These are phyloP conservation scores for Dendrocalamus latiflorus DNA, from an alignment of 202 grass and related monocot genomes.

Conservation along the genomic window DNA sequence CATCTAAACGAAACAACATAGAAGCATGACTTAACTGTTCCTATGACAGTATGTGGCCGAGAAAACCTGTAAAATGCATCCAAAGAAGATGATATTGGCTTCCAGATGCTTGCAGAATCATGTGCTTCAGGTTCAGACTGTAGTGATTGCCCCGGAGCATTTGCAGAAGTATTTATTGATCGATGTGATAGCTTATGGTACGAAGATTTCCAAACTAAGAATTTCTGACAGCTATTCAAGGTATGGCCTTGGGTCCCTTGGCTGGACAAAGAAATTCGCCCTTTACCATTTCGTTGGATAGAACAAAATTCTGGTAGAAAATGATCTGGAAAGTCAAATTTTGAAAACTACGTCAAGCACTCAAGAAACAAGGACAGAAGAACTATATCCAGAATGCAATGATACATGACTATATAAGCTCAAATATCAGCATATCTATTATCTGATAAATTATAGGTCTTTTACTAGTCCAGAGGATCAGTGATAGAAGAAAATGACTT, in stretches of 20 bases:
- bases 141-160: slow-evolving; percentile 49
- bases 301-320: slow-evolving; percentile 24
- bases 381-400: not conserved
- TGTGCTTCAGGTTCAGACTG: slow-evolving; percentile 58
- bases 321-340: slow-evolving; percentile 41
- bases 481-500: not conserved
- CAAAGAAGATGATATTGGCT: slow-evolving; percentile 55
- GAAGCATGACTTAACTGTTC: slow-evolving; percentile 77
- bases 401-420: not conserved
- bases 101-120: slow-evolving; percentile 44
- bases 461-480: not conserved
- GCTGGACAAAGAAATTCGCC: slow-evolving; percentile 18
- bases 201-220: slow-evolving; percentile 33
- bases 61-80: slow-evolving; percentile 95
- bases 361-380: not conserved
- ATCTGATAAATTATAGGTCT: not conserved
- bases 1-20: slow-evolving; percentile 2
- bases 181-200: slow-evolving; percentile 25
- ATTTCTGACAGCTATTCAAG: slow-evolving; percentile 2
- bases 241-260: slow-evolving; percentile 14
- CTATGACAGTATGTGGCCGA: slow-evolving; percentile 94
- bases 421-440: no score
- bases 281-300: slow-evolving; percentile 23
- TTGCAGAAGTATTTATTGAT: slow-evolving; percentile 31
- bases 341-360: slow-evolving; percentile 5